Conservation (phyloP, 257 asterid species). For the Solanum appendiculatum region DNA sequence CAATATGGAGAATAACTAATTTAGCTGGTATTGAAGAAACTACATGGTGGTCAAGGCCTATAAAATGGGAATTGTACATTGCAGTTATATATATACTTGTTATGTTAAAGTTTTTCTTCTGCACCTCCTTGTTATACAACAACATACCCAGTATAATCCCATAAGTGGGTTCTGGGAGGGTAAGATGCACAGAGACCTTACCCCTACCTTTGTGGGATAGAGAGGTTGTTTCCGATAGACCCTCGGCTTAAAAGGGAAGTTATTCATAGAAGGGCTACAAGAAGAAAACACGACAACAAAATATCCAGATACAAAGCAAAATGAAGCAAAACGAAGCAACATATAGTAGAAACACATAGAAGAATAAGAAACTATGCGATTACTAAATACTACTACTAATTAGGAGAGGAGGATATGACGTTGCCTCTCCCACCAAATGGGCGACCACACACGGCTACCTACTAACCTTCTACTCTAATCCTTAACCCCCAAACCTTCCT, state of each 20-base stretch:
- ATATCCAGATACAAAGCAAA: not conserved
- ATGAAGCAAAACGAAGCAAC: not conserved
- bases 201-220: not conserved
- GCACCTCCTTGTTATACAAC: not conserved
- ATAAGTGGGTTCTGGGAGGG: not conserved
- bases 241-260: not conserved
- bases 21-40: not conserved
- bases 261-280: not conserved
- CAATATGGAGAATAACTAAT: not conserved
- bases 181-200: not conserved
- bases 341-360: not conserved
- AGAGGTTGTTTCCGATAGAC: not conserved
- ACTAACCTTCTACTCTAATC: not conserved
- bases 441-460: not conserved
- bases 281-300: not conserved
- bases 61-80: not conserved
- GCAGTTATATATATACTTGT: not conserved
- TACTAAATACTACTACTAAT: not conserved
- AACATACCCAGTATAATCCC: not conserved
- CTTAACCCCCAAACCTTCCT: not conserved
- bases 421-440: not conserved
- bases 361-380: not conserved
- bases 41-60: not conserved
- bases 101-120: not conserved
- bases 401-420: not conserved